Evolutionary conservation across 179 eudicot species (phyloP), one percentile per base, ranked within the genome.

Genomic region (Drosera spatulata): DNA sequence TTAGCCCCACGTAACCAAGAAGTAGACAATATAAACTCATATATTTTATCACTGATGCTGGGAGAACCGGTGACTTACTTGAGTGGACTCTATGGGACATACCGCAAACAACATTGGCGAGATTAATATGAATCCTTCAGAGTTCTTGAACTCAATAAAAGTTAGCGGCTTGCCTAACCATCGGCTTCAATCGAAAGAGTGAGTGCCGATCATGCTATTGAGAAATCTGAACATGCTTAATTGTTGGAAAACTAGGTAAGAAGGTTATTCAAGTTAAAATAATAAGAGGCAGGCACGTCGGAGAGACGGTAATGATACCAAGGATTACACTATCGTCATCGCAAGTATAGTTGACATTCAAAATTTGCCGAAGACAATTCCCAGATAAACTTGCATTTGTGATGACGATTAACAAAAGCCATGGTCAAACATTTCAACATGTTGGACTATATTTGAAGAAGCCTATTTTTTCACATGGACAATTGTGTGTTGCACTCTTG

Each of bases 181-280:
- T 39, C 8, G 22, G 0, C 5, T 68, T 1, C 22, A 2, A 1
- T 9, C 62, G 5, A 68, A 68, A 45, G 58, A 11, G 0, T 52
- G 66, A 4, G 50, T 22, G 10, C 51, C 39, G 0, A 43, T 68
- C 0, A 68, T 68, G 61, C 6, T 68, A 6, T 11, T 68, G 12
- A 14, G 62, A 0, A 68, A 68, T 15, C 55, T 61, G 1, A 50
- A 60, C 37, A 0, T 0, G 72, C 37, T 10, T 56, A 43, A 14
- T 39, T 3, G 7, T 68, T 1, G 56, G 40, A 0, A 33, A 10
- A 3, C 45, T 53, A 1, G 55, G 44, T 10, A 45, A 33, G 1
- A 33, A 22, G 8, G 45, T 60, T 1, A 43, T 54, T 11, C 59
- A 60, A 55, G 71, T 49, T 2, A 7, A 44, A 2, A 39, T 60